Percentiles rank a stretch among this genome's conserved stretches.
Evolutionary conservation across 2,329 filamentous ascomycete genomes (phyloP).

Genomic region (Alternaria triticimaculans): DNA sequence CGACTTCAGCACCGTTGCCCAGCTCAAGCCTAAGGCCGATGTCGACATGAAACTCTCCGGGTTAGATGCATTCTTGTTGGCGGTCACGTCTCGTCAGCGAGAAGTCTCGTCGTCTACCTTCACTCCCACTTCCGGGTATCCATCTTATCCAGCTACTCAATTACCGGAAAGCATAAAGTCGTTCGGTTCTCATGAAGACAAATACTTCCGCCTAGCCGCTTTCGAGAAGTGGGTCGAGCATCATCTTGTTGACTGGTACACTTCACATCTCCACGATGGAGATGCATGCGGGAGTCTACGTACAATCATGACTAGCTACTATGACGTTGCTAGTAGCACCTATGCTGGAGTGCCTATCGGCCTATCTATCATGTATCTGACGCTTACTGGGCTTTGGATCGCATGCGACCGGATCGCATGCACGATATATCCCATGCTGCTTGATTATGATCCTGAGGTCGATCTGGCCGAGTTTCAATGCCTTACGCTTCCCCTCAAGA

Average conservation of each 20-base stretch:
- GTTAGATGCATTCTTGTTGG: constrained; percentile 25
- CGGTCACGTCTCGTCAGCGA: constrained; percentile 8
- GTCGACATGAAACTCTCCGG: constrained; percentile 22
- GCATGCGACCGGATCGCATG: constrained; percentile 60
- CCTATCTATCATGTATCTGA: constrained; percentile 63
- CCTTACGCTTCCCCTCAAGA: constrained; percentile 54
- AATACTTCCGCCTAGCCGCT: constrained; percentile 49
- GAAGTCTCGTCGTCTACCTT: constrained; percentile 9
- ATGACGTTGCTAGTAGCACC: neutral
- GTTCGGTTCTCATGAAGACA: constrained; percentile 16
- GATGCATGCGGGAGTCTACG: constrained; percentile 34
- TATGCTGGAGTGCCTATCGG: constrained; percentile 56
- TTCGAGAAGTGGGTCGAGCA: constrained; percentile 60
- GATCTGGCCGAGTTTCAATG: constrained; percentile 49
- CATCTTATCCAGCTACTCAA: constrained; percentile 6
- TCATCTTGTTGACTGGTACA: constrained; percentile 51
- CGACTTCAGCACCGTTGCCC: constrained; percentile 1
- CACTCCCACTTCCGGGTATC: constrained; percentile 12
- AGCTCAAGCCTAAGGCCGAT: constrained; percentile 20
- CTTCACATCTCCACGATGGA: constrained; percentile 20
- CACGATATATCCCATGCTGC: constrained; percentile 50
- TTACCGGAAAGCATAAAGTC: constrained; percentile 13
- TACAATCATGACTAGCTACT: constrained; percentile 24
- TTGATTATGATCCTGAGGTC: constrained; percentile 58
- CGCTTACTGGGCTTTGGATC: constrained; percentile 65